Conservation (phyloP, 176 grass and related monocot genomes). For the Oryza glaberrima region DNA sequence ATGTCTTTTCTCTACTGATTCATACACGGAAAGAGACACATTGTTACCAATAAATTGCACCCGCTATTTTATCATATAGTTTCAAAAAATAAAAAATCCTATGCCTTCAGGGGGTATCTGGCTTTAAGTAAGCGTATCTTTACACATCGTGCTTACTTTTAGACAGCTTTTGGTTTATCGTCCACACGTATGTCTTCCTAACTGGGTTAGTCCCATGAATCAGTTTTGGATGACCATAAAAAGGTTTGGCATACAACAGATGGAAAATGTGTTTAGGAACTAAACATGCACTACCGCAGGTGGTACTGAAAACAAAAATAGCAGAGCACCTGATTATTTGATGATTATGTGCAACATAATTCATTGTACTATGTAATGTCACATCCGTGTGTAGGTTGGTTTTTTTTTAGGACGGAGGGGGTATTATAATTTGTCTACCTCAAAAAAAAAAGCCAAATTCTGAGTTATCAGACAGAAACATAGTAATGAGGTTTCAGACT, state of each 20-base stretch:
- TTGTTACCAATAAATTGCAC: background rate
- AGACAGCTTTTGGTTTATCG: background rate
- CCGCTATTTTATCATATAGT: background rate
- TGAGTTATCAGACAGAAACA: background rate
- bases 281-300: background rate
- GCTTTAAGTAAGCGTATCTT: background rate
- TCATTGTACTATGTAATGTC: no score
- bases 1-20: conserved; percentile 2
- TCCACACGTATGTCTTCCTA: background rate
- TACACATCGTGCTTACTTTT: background rate
- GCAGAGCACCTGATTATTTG: background rate
- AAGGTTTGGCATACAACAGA: background rate
- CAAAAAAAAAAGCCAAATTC: background rate
- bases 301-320: background rate
- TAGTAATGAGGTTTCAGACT: conserved; percentile 10
- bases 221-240: background rate
- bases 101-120: background rate
- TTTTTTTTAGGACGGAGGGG: no score
- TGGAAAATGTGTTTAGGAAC: background rate
- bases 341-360: background rate
- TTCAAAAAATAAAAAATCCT: background rate
- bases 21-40: background rate
- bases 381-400: no score
- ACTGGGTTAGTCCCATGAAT: background rate
- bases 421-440: background rate